Base-by-base conservation (phyloP, 163 green algal genomes). In the Scenedesmus sp. region DNA sequence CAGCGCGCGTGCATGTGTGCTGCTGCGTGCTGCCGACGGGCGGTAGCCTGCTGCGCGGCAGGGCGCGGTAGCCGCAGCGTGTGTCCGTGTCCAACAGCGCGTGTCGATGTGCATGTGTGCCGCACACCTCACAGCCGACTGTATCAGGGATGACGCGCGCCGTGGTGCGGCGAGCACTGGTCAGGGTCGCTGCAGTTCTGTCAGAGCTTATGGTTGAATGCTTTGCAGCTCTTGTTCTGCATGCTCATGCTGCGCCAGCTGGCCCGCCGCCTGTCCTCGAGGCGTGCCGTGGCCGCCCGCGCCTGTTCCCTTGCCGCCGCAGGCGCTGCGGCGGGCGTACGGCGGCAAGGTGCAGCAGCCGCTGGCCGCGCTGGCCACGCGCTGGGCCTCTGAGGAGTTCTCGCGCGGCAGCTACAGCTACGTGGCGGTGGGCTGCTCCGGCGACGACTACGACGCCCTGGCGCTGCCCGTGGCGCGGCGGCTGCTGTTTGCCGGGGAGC, bases 391-490 rank as follows among this genome's bases (percentile, higher is more conserved):
- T 12, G 97, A 99, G 65, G 92, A 89, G 3, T 97, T 94, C 92
- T 87, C 90, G 20, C 79, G 93, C 35, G 95, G 96, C 51, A 96
- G 92, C 61, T 98, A 98, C 89, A 97, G 94, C 24, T 98, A 93
- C 78, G 94, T 98, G 7, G 94, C 95, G 13, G 92, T 97, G 43
- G 95, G 95, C 65, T 94, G 94, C 26, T 95, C 81, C 15, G 95
- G 94, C 3, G 56, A 93, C 16, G 95, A 98, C 79, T 99, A 99
- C 86, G 97, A 99, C 85, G 65, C 86, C 30, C 92, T 98, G 89
- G 95, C 96, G 2, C 73, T 70, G 51, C 97, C 97, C 16, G 93
- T 97, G 89, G 84, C 81, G 13, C 37, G 83, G 0, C 76, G 91
- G 3, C 30, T 92, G 49, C 79, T 97, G 73, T 95, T 96, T 91